Conservation (phyloP, 169 alveolate species). For the Plasmodium gallinaceum region DNA sequence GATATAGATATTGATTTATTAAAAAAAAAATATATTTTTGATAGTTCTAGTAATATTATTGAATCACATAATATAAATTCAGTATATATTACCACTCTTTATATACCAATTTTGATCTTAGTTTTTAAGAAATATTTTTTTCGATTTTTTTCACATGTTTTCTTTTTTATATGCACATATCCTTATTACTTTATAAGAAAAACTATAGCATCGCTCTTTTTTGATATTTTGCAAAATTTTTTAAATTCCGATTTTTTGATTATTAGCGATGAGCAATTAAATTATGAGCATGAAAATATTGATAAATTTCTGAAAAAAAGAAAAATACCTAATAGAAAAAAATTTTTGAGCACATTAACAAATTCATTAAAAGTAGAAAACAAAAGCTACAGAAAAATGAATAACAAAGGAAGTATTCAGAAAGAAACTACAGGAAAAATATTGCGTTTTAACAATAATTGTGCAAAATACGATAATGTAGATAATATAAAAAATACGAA, state of each 20-base stretch:
- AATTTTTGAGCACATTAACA: neutral
- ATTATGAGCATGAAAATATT: conserved; percentile 20
- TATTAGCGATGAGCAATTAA: conserved; percentile 17
- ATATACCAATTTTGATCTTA: conserved; percentile 45
- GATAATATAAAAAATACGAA: conserved; percentile 17
- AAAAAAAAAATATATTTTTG: conserved; percentile 44
- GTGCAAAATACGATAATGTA: conserved; percentile 22
- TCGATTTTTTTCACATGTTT: conserved; percentile 71
- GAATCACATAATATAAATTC: conserved; percentile 73
- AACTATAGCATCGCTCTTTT: conserved; percentile 62
- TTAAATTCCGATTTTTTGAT: conserved; percentile 15
- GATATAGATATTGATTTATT: conserved; percentile 40
- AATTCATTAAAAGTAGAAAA: neutral
- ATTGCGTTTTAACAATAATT: conserved; percentile 10
- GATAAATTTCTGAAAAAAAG: neutral
- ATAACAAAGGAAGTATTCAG: neutral
- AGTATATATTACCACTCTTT: conserved; percentile 51
- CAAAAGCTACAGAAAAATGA: neutral
- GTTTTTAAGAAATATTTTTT: conserved; percentile 47
- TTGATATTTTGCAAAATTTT: conserved; percentile 37
- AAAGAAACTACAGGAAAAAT: neutral
- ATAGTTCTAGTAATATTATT: conserved; percentile 40
- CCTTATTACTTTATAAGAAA: conserved; percentile 69
- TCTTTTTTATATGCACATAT: conserved; percentile 68
- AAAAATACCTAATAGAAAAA: neutral